Conservation (phyloP, 2,329 filamentous ascomycete genomes). For the Colletotrichum abscissum region DNA sequence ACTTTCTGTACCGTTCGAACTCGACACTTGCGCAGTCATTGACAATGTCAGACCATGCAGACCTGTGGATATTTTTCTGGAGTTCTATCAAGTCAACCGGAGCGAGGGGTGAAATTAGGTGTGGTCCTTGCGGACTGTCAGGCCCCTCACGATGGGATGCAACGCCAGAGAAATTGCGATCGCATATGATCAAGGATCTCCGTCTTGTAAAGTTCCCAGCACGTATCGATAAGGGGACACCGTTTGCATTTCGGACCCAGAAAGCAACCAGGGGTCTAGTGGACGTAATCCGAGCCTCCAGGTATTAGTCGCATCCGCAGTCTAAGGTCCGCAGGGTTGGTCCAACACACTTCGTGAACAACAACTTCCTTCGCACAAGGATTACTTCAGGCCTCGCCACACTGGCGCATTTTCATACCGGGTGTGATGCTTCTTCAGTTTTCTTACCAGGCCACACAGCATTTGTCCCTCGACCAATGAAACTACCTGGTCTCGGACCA, state of each 20-base stretch:
- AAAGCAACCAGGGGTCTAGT: neutral
- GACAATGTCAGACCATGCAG: neutral
- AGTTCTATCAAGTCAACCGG: neutral
- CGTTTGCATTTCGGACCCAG: neutral
- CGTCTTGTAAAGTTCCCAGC: neutral
- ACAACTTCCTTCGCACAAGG: neutral
- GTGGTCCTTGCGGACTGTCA: constrained; percentile 3
- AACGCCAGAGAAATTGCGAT: neutral
- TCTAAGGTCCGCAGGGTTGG: neutral
- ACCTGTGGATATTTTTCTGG: neutral
- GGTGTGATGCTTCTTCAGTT: neutral
- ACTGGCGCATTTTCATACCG: neutral
- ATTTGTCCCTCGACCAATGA: neutral
- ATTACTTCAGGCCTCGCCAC: constrained; percentile 1
- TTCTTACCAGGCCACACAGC: neutral
- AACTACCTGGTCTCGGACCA: neutral
- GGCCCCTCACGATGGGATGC: neutral
- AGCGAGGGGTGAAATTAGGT: neutral
- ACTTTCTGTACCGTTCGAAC: too few relatives aligned
- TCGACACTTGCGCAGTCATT: too few relatives aligned
- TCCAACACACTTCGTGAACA: neutral
- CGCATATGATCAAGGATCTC: neutral
- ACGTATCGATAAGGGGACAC: neutral
- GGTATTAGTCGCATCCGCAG: neutral
- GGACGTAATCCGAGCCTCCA: neutral